These are phyloP conservation scores for Corylus avellana DNA, from an alignment of 306 rosid species.

Conservation along the genomic window DNA sequence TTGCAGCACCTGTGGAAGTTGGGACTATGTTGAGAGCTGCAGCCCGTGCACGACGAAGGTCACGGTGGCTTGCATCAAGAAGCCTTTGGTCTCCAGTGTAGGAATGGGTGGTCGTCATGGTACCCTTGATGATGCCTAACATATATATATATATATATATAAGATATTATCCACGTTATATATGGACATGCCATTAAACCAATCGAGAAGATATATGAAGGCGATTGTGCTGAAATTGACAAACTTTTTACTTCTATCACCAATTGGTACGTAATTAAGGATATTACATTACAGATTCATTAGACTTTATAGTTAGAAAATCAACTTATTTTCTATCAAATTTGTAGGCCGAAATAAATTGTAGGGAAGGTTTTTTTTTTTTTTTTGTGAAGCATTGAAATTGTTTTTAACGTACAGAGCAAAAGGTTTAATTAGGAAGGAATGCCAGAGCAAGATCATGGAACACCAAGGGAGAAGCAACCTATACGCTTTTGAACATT, in stretches of 20 bases:
- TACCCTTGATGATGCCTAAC: slow-evolving; percentile 89
- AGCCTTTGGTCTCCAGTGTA: slow-evolving; percentile 99
- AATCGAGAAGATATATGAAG: not conserved
- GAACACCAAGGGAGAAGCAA: too few relatives aligned
- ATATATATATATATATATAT: not conserved
- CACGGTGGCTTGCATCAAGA: slow-evolving; percentile 98
- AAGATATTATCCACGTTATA: not conserved
- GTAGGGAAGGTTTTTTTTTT: too few relatives aligned
- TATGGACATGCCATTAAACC: not conserved
- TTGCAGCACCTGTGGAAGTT: slow-evolving; percentile 99
- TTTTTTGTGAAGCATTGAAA: too few relatives aligned
- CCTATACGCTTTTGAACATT: too few relatives aligned
- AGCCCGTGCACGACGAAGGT: slow-evolving; percentile 90
- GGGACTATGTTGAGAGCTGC: slow-evolving; percentile 98
- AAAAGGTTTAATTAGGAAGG: too few relatives aligned
- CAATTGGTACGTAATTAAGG: not conserved
- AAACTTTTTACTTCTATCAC: not conserved
- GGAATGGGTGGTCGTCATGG: slow-evolving; percentile 98
- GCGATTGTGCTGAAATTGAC: not conserved
- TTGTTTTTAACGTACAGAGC: too few relatives aligned
- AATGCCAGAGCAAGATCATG: too few relatives aligned
- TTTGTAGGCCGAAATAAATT: too few relatives aligned
- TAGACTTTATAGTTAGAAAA: not conserved
- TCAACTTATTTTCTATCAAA: not conserved
- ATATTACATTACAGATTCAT: not conserved